phyloP scores from a whole-genome alignment of 2,329 filamentous ascomycete genomes.

The Fusarium hainanense region DNA sequence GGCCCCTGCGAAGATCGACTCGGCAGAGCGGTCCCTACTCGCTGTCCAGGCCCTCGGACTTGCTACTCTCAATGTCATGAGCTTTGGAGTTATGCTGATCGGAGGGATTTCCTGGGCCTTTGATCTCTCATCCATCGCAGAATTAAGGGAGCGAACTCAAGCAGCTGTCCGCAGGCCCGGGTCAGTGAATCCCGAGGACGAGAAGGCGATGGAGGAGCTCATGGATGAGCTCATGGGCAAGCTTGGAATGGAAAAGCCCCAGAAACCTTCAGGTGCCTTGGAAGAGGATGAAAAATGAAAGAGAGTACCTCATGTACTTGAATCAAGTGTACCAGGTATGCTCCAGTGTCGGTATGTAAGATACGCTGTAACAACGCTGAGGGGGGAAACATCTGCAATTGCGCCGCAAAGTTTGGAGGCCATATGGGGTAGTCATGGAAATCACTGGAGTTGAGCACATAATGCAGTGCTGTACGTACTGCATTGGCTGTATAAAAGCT shows the following conservation, averaged over 20 bases:
- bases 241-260: slow-evolving; percentile 52
- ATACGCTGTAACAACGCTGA: slow-evolving; percentile 18
- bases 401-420: background rate
- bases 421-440: too few species aligned
- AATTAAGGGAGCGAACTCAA: slow-evolving; percentile 67
- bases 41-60: slow-evolving; percentile 86
- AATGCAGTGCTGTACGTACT: background rate
- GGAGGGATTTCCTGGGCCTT: slow-evolving; percentile 82
- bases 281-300: slow-evolving; percentile 24
- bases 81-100: slow-evolving; percentile 77
- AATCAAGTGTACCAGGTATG: background rate
- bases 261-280: slow-evolving; percentile 15
- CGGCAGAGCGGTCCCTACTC: slow-evolving; percentile 62
- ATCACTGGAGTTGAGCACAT: background rate
- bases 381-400: background rate
- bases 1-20: slow-evolving; percentile 42
- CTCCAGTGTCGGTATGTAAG: slow-evolving; percentile 25
- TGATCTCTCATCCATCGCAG: slow-evolving; percentile 77
- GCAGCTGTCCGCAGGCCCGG: slow-evolving; percentile 53
- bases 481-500: background rate
- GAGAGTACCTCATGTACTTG: background rate
- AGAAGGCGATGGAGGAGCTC: slow-evolving; percentile 72
- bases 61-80: slow-evolving; percentile 86
- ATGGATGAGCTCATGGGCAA: slow-evolving; percentile 68
- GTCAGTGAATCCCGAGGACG: slow-evolving; percentile 57